Evolutionary conservation across 169 alveolate species (phyloP).

Genomic region (Eimeria falciformis): DNA sequence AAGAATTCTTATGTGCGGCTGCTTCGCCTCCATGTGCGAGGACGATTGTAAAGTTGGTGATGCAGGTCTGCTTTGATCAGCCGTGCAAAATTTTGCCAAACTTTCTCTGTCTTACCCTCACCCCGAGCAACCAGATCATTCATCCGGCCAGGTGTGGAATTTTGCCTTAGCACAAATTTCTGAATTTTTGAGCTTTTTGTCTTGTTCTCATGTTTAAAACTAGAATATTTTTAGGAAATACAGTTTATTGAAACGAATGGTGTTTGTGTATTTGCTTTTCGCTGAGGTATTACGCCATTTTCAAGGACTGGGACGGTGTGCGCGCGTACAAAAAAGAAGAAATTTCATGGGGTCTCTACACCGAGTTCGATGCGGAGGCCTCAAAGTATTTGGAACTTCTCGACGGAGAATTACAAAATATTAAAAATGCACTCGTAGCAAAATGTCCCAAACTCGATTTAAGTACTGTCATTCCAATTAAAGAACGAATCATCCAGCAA

Average conservation of each 20-base stretch:
- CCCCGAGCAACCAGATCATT: slow-evolving; percentile 79
- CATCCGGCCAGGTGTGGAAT: slow-evolving; percentile 81
- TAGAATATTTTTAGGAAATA: neutral
- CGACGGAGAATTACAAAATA: slow-evolving; percentile 59
- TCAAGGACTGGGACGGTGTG: slow-evolving; percentile 72
- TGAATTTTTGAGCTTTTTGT: neutral
- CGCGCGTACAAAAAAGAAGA: slow-evolving; percentile 23
- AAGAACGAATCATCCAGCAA: slow-evolving; percentile 72
- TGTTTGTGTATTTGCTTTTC: neutral
- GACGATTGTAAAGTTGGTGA: slow-evolving; percentile 22
- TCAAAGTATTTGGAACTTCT: slow-evolving; percentile 61
- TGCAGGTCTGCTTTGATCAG: slow-evolving; percentile 47
- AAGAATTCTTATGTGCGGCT: slow-evolving; percentile 28
- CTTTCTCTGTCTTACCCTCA: slow-evolving; percentile 72
- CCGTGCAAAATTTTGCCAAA: slow-evolving; percentile 68
- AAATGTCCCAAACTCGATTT: slow-evolving; percentile 58
- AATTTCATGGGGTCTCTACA: slow-evolving; percentile 76
- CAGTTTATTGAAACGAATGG: neutral
- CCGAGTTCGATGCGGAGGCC: slow-evolving; percentile 67
- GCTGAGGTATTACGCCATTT: slow-evolving; percentile 68
- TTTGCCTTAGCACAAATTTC: no score
- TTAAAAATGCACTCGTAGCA: slow-evolving; percentile 21
- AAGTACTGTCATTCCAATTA: slow-evolving; percentile 58
- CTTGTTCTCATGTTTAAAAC: neutral
- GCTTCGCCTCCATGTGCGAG: slow-evolving; percentile 4